These are phyloP conservation scores for Endogone sp. DNA, from an alignment of 192 early-diverging fungal genomes.

Conservation along the genomic window DNA sequence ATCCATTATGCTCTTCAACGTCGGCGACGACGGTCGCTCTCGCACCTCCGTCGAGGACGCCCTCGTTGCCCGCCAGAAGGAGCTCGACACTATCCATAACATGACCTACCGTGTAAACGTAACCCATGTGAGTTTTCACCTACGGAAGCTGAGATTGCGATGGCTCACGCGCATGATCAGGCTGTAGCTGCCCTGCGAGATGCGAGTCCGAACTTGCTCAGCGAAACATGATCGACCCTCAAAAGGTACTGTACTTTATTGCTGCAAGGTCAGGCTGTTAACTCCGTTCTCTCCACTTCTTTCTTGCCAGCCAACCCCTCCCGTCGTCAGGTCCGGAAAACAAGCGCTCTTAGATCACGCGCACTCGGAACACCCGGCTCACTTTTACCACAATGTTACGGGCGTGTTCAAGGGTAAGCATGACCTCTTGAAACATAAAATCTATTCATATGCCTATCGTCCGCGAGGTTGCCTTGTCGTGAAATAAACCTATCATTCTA, in stretches of 20 bases:
- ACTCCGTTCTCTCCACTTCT: neutral
- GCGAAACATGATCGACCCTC: no score
- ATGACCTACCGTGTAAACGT: conserved; percentile 39
- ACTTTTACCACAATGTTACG: conserved; percentile 49
- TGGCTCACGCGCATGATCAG: neutral
- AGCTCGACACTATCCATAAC: conserved; percentile 29
- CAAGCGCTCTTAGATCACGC: conserved; percentile 8
- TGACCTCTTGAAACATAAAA: no score
- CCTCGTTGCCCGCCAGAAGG: conserved; percentile 25
- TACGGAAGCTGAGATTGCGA: neutral
- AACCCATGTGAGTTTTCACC: conserved; percentile 32
- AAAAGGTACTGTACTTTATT: no score
- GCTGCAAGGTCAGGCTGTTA: neutral
- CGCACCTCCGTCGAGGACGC: conserved; percentile 24
- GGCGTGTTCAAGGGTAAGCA: conserved; percentile 45
- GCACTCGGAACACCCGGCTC: conserved; percentile 16
- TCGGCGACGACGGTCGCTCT: conserved; percentile 30
- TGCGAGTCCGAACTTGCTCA: no score
- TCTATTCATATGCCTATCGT: no score
- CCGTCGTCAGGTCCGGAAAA: conserved; percentile 5
- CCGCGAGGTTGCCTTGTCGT: no score
- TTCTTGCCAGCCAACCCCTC: neutral
- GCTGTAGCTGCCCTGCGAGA: neutral
- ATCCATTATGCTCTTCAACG: conserved; percentile 37
- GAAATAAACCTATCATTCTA: no score